Conservation (phyloP, 768 basidiomycete species). For the Auricularia sp. region DNA sequence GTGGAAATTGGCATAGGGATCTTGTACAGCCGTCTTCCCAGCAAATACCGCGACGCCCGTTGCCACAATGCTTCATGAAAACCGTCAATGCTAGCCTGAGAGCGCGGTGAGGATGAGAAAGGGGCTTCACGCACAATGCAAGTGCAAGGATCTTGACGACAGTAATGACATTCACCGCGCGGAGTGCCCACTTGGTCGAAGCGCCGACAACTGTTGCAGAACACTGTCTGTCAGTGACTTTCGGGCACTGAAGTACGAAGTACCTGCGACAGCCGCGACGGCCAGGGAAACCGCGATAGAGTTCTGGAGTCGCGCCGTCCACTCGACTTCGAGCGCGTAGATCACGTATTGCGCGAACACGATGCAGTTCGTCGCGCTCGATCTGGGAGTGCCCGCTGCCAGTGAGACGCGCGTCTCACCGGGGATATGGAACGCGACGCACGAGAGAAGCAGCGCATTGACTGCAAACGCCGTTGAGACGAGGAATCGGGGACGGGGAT, state of each 20-base stretch:
- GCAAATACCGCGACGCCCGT: slow-evolving; percentile 18
- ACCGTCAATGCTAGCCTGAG: background rate
- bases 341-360: slow-evolving; percentile 21
- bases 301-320: slow-evolving; percentile 15
- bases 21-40: slow-evolving; percentile 18
- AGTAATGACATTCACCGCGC: slow-evolving; percentile 17
- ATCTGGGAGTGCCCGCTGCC: background rate
- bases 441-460: background rate
- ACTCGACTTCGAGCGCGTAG: slow-evolving; percentile 11
- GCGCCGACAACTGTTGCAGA: slow-evolving; percentile 14
- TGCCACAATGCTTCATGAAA: slow-evolving; percentile 14
- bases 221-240: too few species aligned
- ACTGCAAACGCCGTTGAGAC: background rate
- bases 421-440: background rate
- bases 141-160: slow-evolving; percentile 18
- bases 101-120: background rate
- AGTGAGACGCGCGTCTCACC: too few species aligned
- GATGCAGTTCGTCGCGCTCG: slow-evolving; percentile 16
- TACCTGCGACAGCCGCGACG: slow-evolving; percentile 16
- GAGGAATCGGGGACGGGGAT: background rate
- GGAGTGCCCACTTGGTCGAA: slow-evolving; percentile 22
- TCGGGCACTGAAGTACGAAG: background rate
- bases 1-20: slow-evolving; percentile 24
- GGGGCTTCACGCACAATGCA: slow-evolving; percentile 10
- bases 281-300: slow-evolving; percentile 15